Conservation (phyloP, 345 rosid genomes). For the Citrus hindsii region DNA sequence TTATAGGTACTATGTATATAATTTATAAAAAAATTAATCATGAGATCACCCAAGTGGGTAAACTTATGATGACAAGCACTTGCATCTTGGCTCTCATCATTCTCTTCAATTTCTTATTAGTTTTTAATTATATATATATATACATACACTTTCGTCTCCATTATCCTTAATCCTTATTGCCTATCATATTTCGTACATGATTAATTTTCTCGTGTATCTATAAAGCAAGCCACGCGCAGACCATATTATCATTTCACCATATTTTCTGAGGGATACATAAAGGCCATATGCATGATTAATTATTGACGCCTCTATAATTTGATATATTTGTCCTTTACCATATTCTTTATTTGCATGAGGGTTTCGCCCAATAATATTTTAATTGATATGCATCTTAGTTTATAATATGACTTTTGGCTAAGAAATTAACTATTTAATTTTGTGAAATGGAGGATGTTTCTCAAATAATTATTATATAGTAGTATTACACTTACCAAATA, state of each 20-base stretch:
- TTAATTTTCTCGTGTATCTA: background rate
- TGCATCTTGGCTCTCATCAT: slow-evolving; percentile 21
- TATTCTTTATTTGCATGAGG: no score
- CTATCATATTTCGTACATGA: background rate
- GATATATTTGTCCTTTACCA: background rate
- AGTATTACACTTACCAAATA: no score
- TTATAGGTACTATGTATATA: background rate
- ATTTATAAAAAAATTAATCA: background rate
- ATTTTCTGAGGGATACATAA: background rate
- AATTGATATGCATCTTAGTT: no score
- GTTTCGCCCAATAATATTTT: no score
- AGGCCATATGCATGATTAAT: background rate
- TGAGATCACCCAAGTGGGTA: slow-evolving; percentile 19
- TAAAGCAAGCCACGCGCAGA: background rate
- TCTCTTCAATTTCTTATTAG: background rate
- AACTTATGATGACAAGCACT: slow-evolving; percentile 24
- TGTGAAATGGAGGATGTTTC: no score
- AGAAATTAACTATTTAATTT: no score
- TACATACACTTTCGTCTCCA: background rate
- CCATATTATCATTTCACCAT: background rate
- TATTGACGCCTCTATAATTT: background rate
- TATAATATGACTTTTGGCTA: no score
- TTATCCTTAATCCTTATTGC: background rate
- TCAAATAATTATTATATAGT: no score
- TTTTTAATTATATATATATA: background rate